Base-by-base conservation (phyloP, 164 flowering plant species). In the Magnolia sinica region DNA sequence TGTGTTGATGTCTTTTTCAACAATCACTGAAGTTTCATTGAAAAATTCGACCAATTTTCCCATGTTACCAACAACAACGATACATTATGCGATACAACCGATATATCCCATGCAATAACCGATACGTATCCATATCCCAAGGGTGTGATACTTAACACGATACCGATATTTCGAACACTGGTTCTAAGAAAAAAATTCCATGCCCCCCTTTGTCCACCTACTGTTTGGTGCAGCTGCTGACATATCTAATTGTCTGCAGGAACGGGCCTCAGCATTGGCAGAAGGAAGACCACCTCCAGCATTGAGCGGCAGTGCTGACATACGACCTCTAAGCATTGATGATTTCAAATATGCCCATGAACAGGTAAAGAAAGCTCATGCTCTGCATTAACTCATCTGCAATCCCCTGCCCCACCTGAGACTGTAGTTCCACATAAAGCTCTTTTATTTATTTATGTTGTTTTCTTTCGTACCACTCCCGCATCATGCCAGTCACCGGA, bases 321-420 rank as follows among this genome's bases (percentile, higher is more conserved):
- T 95, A 49, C 91, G 97, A 58, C 81, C 97, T 73, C 78, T 93
- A 37, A 88, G 84, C 79, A 82, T 87, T 86, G 91, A 87, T 1
- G 98, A 95, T 86, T 95, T 95, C 77, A 95, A 76, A 89, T 77
- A 84, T 73, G 97, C 98, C 72, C 97, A 93, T 78, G 97, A 93
- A 77, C 89, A 84, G 94, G 98, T 93, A 84, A 83, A 55, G 50
- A 4, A 10, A 29, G 16, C 7, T 24, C 19, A 8, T 9, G 10
- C 73, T 70, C 20, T 49, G 24, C 3, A 1, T 14, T n/a, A 29
- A 37, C 19, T 68, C n/a, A 29, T 68, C n/a, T 29, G 3, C 49
- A 55, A 55, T 55, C 61, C 11, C 13, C 61, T 55, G 61, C 61
- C 18, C 1, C 13, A 16, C 61, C 13, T 11, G 61, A 11, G 10